Base-by-base conservation (phyloP, 1,284 basidiomycete species). In the Malassezia furfur region DNA sequence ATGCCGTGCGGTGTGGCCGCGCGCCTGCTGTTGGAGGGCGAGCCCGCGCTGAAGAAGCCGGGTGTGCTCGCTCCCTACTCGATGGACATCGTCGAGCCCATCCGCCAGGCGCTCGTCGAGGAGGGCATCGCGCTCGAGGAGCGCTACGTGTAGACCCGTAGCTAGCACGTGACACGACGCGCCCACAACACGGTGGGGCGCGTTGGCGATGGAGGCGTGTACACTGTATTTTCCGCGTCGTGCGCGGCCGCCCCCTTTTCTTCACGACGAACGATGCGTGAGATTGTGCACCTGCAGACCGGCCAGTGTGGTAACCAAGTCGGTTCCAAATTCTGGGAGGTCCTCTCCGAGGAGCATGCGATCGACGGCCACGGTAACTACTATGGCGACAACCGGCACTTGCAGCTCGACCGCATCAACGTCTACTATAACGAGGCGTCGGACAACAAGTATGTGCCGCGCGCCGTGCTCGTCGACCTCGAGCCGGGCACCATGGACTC, bases 401-500 rank as follows among this genome's bases (percentile, higher is more conserved):
- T 90, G 68, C 93, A 96, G 80, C 86, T 96, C 68, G 93, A 96
- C 79, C 87, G 91, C 70, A 94, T 96, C 80, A 72, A 72, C 48
- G 72, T 74, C 54, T 74, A 74, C 67, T 74, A 67, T 64, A 73
- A 72, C 57, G 67, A 68, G 55, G 68, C 74, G 50, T 62, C 66
- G 36, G 68, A 74, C 9, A 77, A 80, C 54, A 87, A 85, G 77
- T 96, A 94, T 75, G 91, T 96, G 74, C 91, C 91, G 67, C 89
- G 90, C 77, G 90, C 91, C 57, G 87, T 94, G 45, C 54, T 59
- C 22, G 59, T 66, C 30, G 91, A 96, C 78, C 83, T 96, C 63
- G 91, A 94, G 80, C 91, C 91, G 41, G 91, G 91, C 74, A 94
- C 91, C 52, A 93, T 94, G 89, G 90, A 94, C 78, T 87, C 88